Base-by-base conservation (phyloP, 192 early-diverging fungal species). In the Ambispora gerdemannii region DNA sequence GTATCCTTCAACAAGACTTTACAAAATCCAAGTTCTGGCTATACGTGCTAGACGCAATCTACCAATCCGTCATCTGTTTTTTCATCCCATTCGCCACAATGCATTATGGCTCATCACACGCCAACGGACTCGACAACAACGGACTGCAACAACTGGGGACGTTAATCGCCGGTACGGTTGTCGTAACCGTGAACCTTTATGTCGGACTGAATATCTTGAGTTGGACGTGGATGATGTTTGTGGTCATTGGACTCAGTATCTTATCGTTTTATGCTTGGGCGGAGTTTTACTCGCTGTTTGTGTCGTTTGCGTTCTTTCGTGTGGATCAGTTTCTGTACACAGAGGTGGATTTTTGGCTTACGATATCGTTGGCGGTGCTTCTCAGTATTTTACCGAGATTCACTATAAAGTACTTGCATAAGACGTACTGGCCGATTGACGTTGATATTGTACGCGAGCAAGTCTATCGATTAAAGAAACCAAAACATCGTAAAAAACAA, bases 401-500 rank as follows among this genome's bases (percentile, higher is more conserved):
- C 50, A 76, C 82, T 30, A 77, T 81, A 50, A 88, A 89, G 77
- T 90, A 88, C 74, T 75, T 81, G 43, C 78, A 83, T 17, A 89
- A 91, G 31, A 83, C 86, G 34, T 85, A 90, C 72, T 78, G 79
- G 33, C 95, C 95, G 0, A 91, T 82, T 49, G 92, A 97, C 76
- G 87, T 87, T 6, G 89, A 94, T 30, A 85, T 97, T 38, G 84
- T 97, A 55, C 92, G 92, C 50, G 95, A 95, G 80, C 82, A 88
- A 66, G 80, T 87, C 24, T 75, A 79, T 53, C 13, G 15, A 20
- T 8, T 0, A 11, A 68, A 56, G 22, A 69, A 58, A 43, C 3
- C 0, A 13, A 56, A 55, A 22, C 27, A 2, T 56, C 32, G 24
- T 11, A 56, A 43, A 17, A n/a, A n/a, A n/a, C n/a, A n/a, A n/a